These are phyloP conservation scores for Ottelia alismoides DNA, from an alignment of 106 monocot species.

Conservation along the genomic window DNA sequence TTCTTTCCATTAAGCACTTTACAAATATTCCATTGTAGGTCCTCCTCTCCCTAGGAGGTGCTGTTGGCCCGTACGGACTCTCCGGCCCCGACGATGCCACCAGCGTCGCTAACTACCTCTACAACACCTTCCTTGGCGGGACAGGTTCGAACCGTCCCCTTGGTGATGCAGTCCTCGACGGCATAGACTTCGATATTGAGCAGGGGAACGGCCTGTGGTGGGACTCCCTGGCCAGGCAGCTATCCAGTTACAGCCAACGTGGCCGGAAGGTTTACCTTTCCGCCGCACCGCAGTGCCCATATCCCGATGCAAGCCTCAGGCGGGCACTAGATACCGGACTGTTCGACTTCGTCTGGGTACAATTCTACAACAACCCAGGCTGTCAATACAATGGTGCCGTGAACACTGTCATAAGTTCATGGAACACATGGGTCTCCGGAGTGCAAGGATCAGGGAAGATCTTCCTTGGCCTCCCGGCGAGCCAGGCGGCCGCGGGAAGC, in stretches of 20 bases:
- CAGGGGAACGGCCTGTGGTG: slow-evolving; percentile 1
- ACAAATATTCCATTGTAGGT: no score
- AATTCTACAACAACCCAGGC: slow-evolving; percentile 19
- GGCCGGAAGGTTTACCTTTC: slow-evolving; percentile 9
- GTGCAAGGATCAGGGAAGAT: no score
- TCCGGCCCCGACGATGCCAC: not conserved
- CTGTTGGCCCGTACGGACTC: not conserved
- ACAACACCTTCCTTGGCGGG: slow-evolving; percentile 5
- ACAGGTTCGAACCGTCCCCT: slow-evolving; percentile 1
- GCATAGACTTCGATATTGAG: slow-evolving; percentile 16
- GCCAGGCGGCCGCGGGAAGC: no score
- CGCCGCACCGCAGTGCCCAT: slow-evolving; percentile 22
- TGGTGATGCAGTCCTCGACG: slow-evolving; percentile 5
- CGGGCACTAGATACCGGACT: slow-evolving; percentile 5
- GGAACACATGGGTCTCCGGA: no score
- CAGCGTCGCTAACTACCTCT: slow-evolving; percentile 3
- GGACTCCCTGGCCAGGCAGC: slow-evolving; percentile 4
- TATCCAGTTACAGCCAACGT: not conserved
- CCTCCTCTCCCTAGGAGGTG: slow-evolving; percentile 9
- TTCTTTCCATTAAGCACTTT: no score
- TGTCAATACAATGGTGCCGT: slow-evolving; percentile 18
- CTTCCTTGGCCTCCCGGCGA: no score
- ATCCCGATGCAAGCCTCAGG: slow-evolving; percentile 5
- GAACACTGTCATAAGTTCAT: no score
- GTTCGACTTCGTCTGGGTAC: slow-evolving; percentile 24